phyloP scores from a whole-genome alignment of 164 flowering plant species.

The Berberis vulgaris region DNA sequence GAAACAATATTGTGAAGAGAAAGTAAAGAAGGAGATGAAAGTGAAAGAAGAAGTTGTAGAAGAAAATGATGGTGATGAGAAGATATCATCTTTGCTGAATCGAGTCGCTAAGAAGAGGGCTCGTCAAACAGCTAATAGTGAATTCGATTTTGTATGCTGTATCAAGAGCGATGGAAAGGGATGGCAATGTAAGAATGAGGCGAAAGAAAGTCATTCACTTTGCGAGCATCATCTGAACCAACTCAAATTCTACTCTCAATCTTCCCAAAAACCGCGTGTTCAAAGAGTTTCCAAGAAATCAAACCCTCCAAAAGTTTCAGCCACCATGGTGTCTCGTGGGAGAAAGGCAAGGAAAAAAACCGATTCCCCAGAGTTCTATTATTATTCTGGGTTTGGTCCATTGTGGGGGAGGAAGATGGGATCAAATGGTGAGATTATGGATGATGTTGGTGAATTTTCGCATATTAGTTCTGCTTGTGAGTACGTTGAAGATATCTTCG shows the following conservation, averaged over 20 bases:
- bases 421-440: not conserved
- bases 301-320: not conserved
- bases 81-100: not conserved
- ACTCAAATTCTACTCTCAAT: constrained; percentile 14
- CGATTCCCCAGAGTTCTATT: constrained; percentile 39
- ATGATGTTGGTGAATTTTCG: not conserved
- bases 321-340: not conserved
- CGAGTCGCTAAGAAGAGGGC: not conserved
- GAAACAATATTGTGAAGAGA: not conserved
- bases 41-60: not conserved
- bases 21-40: not conserved
- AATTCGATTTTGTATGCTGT: constrained; percentile 4
- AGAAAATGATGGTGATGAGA: not conserved
- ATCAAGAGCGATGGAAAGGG: constrained; percentile 32
- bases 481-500: not conserved
- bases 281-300: constrained; percentile 7
- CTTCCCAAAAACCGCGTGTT: not conserved
- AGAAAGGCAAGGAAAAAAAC: not conserved
- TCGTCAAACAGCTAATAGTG: not conserved
- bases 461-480: not conserved
- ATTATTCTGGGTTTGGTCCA: constrained; percentile 44
- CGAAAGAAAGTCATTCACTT: constrained; percentile 20
- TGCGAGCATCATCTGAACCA: constrained; percentile 28
- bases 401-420: constrained; percentile 1
- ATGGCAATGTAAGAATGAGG: constrained; percentile 31